phyloP scores from a whole-genome alignment of 192 early-diverging fungal genomes.

The Gaertneriomyces semiglobifer region DNA sequence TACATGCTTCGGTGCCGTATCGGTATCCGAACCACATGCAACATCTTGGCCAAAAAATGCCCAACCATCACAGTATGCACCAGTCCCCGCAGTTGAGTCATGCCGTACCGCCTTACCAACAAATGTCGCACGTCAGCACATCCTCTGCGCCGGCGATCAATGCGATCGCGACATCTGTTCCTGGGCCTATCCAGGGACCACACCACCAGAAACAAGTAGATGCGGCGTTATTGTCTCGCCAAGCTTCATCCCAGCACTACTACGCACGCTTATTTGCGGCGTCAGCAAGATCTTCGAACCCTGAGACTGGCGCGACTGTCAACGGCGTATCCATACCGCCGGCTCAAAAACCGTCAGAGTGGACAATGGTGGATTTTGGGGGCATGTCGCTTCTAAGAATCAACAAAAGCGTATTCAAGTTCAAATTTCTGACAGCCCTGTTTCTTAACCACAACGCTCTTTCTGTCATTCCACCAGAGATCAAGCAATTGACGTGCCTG shows the following conservation, averaged over 20 bases:
- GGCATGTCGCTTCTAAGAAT: slow-evolving; percentile 90
- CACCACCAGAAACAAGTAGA: slow-evolving; percentile 75
- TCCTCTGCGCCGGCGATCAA: slow-evolving; percentile 7
- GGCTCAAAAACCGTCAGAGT: slow-evolving; percentile 61
- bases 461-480: slow-evolving; percentile 66
- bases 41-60: slow-evolving; percentile 20
- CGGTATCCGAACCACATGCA: slow-evolving; percentile 22
- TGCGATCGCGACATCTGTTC: neutral
- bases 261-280: slow-evolving; percentile 86
- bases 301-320: slow-evolving; percentile 42
- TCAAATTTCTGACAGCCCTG: slow-evolving; percentile 82
- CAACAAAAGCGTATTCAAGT: slow-evolving; percentile 69
- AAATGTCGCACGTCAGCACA: slow-evolving; percentile 1
- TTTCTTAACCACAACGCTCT: slow-evolving; percentile 97
- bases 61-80: slow-evolving; percentile 12
- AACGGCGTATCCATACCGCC: slow-evolving; percentile 14
- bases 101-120: slow-evolving; percentile 21
- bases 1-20: slow-evolving; percentile 17
- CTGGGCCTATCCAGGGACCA: slow-evolving; percentile 16
- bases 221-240: slow-evolving; percentile 68
- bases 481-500: slow-evolving; percentile 64
- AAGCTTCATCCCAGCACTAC: slow-evolving; percentile 78
- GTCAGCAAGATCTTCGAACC: slow-evolving; percentile 56
- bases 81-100: slow-evolving; percentile 31
- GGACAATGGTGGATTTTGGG: slow-evolving; percentile 90